Percentiles rank a stretch among this genome's conserved stretches.
These are phyloP conservation scores for Diplogelasinospora grovesii DNA, from an alignment of 495 filamentous ascomycete genomes.

Conservation along the genomic window DNA sequence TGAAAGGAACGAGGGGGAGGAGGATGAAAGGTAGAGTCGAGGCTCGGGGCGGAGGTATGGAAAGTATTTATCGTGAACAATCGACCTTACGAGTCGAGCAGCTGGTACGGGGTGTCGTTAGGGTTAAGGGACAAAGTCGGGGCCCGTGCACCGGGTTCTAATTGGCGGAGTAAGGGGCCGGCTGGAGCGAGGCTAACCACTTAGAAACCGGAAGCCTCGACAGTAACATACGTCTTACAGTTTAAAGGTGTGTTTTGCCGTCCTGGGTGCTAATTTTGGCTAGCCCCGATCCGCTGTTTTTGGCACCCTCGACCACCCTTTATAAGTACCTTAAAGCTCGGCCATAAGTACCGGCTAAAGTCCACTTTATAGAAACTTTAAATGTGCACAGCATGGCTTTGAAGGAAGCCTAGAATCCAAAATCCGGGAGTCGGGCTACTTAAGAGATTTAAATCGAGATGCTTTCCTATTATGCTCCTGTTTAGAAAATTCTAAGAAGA, in stretches of 20 bases:
- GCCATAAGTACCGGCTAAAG: conserved; percentile 7
- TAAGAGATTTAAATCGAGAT: conserved; percentile 10
- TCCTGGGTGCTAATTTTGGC: conserved; percentile 10
- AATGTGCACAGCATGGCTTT: conserved; percentile 1
- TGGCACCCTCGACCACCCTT: conserved; percentile 11
- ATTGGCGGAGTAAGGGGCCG: too few relatives aligned
- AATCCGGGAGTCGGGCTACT: conserved; percentile 5
- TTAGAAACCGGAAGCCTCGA: too few relatives aligned
- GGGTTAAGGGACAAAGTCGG: too few relatives aligned
- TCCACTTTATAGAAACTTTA: conserved; percentile 1
- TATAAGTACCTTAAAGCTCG: conserved; percentile 1
- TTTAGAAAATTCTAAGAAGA: conserved; percentile 12
- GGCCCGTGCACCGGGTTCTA: too few relatives aligned
- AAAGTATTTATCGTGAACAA: too few relatives aligned
- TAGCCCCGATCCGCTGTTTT: conserved; percentile 8
- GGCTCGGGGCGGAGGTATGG: background rate
- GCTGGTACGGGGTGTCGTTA: too few relatives aligned
- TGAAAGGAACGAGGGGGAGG: background rate
- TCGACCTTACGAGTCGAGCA: too few relatives aligned
- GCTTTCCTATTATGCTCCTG: conserved; percentile 7
- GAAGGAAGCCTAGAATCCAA: conserved; percentile 1
- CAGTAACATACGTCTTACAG: too few relatives aligned
- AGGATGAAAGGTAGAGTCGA: conserved; percentile 3
- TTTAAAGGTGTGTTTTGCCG: conserved; percentile 8
- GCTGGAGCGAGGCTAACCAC: too few relatives aligned